Evolutionary conservation across 208 protist genomes (phyloP).

Genomic region (Acanthamoeba castellanii): DNA sequence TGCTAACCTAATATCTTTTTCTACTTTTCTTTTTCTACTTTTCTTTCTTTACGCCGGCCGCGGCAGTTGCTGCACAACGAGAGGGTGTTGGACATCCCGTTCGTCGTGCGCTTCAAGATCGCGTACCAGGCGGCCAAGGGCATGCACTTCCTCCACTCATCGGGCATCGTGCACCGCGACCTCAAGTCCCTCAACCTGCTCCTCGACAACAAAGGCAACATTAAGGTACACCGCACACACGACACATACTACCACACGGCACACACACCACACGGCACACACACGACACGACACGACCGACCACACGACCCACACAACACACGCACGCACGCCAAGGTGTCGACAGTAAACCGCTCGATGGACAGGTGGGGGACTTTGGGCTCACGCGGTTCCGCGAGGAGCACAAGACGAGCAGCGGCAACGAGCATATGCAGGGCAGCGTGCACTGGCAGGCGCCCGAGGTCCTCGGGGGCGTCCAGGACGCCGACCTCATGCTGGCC

Average conservation of each 20-base stretch:
- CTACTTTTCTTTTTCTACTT: neutral
- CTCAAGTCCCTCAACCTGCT: slow-evolving; percentile 57
- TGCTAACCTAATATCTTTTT: no score
- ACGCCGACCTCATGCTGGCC: slow-evolving; percentile 1
- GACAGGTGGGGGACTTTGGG: no score
- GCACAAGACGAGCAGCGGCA: neutral
- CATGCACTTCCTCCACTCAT: slow-evolving; percentile 38
- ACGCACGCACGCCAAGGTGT: no score
- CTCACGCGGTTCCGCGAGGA: neutral
- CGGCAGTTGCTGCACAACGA: neutral
- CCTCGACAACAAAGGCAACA: slow-evolving; percentile 15
- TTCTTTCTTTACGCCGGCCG: neutral
- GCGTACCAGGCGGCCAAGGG: slow-evolving; percentile 20
- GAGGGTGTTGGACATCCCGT: neutral
- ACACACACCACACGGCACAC: no score
- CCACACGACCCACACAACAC: no score
- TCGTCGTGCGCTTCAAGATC: neutral
- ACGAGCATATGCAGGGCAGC: neutral
- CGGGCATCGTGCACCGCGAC: slow-evolving; percentile 27
- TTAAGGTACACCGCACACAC: neutral
- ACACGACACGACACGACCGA: no score
- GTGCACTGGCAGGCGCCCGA: slow-evolving; percentile 11
- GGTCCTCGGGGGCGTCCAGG: neutral
- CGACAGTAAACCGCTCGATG: no score
- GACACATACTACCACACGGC: no score